Evolutionary conservation across 257 asterid species (phyloP).

Genomic region (Paraleonurus japonicus): DNA sequence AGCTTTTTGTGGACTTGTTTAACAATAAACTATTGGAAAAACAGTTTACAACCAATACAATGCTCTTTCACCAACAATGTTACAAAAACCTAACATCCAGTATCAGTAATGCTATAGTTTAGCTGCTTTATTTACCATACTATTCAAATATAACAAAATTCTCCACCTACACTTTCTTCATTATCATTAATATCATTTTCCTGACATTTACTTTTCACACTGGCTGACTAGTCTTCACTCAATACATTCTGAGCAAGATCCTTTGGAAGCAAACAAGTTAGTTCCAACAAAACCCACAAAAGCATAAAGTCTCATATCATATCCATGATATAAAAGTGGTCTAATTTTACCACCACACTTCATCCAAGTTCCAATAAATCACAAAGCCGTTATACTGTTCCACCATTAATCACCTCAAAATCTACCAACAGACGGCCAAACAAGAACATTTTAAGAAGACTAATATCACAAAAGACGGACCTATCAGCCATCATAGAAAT

Average conservation of each 20-base stretch:
- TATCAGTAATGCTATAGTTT: neutral
- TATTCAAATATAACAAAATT: neutral
- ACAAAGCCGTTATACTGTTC: constrained; percentile 21
- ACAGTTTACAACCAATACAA: constrained; percentile 2
- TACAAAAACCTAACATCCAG: neutral
- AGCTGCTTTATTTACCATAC: neutral
- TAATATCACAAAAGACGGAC: constrained; percentile 35
- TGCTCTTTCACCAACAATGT: neutral
- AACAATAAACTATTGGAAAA: constrained; percentile 2
- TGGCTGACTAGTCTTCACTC: too few species aligned
- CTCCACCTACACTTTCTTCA: constrained; percentile 1
- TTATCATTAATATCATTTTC: neutral
- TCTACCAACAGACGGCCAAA: neutral
- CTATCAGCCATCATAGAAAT: constrained; percentile 94
- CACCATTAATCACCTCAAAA: constrained; percentile 8
- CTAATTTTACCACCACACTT: neutral
- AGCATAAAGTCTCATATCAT: neutral
- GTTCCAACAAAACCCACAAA: neutral
- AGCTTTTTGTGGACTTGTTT: neutral
- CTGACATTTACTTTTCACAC: neutral
- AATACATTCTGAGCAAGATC: constrained; percentile 11
- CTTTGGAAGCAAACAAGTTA: neutral
- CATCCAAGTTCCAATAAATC: constrained; percentile 13
- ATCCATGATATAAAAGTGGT: neutral
- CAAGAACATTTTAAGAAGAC: neutral